Base-by-base conservation (phyloP, 352 stramenopile genomes). In the Phytophthora constricta region DNA sequence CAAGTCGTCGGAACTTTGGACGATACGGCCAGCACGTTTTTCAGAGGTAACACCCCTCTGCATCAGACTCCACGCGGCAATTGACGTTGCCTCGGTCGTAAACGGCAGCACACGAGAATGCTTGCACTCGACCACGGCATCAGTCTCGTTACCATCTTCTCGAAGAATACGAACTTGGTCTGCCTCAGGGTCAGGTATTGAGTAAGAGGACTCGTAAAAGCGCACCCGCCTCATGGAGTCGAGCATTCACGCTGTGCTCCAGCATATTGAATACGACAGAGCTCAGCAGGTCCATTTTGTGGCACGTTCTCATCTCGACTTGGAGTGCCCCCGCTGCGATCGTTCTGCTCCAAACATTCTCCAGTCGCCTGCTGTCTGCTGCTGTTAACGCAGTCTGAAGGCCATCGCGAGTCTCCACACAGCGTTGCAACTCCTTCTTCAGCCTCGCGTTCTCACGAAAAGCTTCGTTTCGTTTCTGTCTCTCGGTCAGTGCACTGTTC, bases 81-180 rank as follows among this genome's bases (percentile, higher is more conserved):
- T n/a, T 19, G 50, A 62, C 16, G 58, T 58, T 5, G n/a, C 27
- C 1, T 55, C 51, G 1, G 37, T 46, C 22, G 51, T 37, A 28
- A 72, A 72, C 5, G 64, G 64, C 20, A 72, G 28, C 0, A 68
- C 3, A 4, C 50, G 50, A 45, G 56, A 57, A 17, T 57, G 64
- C 26, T 54, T 62, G 57, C 67, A 62, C 17, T 72, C 64, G 2
- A 72, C 33, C 7, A 23, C 33, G 34, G 57, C 57, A 2, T 37
- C 58, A 5, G 31, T 27, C 17, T 37, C 49, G 5, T 62, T 55
- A 25, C 28, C 49, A 1, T 45, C 51, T 34, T 49, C 46, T 9
- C 58, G 64, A 58, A 49, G 63, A 4, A 67, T 37, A 2, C 51
- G 64, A 5, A 72, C 64, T 34, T 63, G 23, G 5, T 72, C 64